phyloP scores from a whole-genome alignment of 768 basidiomycete species.

The Suillus occidentalis region DNA sequence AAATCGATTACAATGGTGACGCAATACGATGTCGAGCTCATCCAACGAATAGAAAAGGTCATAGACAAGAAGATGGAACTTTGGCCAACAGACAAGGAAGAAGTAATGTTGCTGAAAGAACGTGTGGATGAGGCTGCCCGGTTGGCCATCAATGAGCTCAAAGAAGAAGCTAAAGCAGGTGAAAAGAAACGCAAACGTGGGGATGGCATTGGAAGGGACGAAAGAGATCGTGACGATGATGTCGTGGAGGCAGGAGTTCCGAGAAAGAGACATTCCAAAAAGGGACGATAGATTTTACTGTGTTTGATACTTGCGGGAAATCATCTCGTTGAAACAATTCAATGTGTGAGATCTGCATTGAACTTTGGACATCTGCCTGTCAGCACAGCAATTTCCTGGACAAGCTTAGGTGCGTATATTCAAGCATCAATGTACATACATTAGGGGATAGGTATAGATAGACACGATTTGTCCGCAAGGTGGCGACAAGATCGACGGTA shows the following conservation, averaged over 20 bases:
- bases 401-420: neutral
- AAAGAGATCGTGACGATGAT: conserved; percentile 91
- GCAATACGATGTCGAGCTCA: conserved; percentile 96
- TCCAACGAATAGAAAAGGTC: conserved; percentile 93
- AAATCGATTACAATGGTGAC: conserved; percentile 98
- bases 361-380: neutral
- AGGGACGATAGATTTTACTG: conserved; percentile 33
- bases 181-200: conserved; percentile 52
- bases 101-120: conserved; percentile 83
- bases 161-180: conserved; percentile 62
- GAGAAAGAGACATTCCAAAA: conserved; percentile 53
- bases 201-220: conserved; percentile 57
- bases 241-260: conserved; percentile 90
- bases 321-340: neutral
- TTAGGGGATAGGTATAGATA: neutral
- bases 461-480: neutral
- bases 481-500: neutral
- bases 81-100: conserved; percentile 86
- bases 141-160: conserved; percentile 77
- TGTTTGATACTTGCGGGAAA: neutral
- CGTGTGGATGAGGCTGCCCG: conserved; percentile 86
- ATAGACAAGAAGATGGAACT: conserved; percentile 90
- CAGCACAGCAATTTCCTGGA: neutral
- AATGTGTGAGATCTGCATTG: neutral
- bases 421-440: neutral